Evolutionary conservation across 768 basidiomycete species (phyloP), one percentile per base, ranked within the genome.

Genomic region (Phaeotremella fagi): DNA sequence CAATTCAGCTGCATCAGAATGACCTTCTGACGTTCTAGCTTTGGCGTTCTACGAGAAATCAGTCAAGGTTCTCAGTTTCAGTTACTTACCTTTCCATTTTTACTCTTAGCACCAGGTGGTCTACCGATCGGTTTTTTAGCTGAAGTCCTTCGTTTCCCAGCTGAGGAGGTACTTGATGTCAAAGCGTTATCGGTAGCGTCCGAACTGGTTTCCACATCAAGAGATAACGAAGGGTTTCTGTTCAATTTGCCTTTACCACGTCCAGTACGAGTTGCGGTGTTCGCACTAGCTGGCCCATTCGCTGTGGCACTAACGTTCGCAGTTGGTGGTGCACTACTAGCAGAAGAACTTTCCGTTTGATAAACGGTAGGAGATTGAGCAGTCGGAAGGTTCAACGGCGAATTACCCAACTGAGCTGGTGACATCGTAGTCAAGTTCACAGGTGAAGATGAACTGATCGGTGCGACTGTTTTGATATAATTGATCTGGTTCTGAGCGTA

Each of bases 401-500:
- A 41, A 12, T 12, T 18, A 22, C 38, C 38, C 54, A 56, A 47
- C 25, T 60, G 59, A 5, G 54, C 50, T 2, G 38, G 38, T 14
- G 38, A 41, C 38, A 41, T 41, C 1, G 45, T 50, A 15, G 38
- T 52, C 35, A 51, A 38, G 35, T 44, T 48, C 14, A 50, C 50
- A n/a, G 59, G 59, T 7, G 59, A 60, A 29, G 55, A 55, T 16
- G 41, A 35, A n/a, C n/a, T n/a, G n/a, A n/a, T n/a, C n/a, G n/a
- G n/a, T 11, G 53, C 45, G 4, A 48, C 46, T 28, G 52, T 54
- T 27, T 41, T 38, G 16, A 54, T 52, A 31, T 55, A 60, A 7
- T 54, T 45, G 18, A 54, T 54, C 45, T 60, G 59, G 18, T 25
- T 55, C 31, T 52, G 59, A 3, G 59, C 50, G 26, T 60, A 60